Conservation (phyloP, 140 eudicot species). For the Erigeron philadelphicus region DNA sequence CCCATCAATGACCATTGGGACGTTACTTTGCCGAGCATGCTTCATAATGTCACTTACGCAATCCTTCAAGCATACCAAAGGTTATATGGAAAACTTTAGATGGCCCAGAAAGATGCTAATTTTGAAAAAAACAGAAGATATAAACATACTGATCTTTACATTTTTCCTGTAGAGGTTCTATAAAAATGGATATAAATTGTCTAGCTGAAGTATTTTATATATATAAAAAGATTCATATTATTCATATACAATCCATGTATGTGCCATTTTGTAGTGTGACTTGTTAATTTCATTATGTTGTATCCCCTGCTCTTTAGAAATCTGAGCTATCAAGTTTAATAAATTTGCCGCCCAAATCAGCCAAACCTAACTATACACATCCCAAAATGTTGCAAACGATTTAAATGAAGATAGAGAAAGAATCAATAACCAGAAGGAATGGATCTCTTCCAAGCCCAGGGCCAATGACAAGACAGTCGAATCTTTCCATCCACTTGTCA, state of each 20-base stretch:
- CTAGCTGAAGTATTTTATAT: neutral
- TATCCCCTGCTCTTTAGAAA: neutral
- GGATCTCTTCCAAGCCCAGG: conserved; percentile 99
- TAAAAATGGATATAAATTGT: neutral
- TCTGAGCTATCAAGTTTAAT: neutral
- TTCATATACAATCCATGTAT: neutral
- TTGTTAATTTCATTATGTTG: neutral
- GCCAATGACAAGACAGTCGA: conserved; percentile 91
- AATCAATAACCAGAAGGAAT: conserved; percentile 67
- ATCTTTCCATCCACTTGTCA: conserved; percentile 93
- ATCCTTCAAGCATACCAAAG: conserved; percentile 41
- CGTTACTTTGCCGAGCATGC: conserved; percentile 71
- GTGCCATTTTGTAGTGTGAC: neutral
- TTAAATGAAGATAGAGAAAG: conserved; percentile 11
- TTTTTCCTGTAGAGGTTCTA: too few species aligned
- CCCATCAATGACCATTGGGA: conserved; percentile 96
- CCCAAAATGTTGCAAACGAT: neutral
- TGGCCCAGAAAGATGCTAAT: conserved; percentile 13
- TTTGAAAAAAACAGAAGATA: neutral
- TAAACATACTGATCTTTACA: too few species aligned
- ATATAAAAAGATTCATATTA: neutral
- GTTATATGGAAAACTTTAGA: conserved; percentile 1
- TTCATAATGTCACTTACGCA: conserved; percentile 82
- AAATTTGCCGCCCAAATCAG: neutral
- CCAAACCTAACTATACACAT: neutral